Base-by-base conservation (phyloP, 108 stramenopile species). In the Skeletonema costatum region DNA sequence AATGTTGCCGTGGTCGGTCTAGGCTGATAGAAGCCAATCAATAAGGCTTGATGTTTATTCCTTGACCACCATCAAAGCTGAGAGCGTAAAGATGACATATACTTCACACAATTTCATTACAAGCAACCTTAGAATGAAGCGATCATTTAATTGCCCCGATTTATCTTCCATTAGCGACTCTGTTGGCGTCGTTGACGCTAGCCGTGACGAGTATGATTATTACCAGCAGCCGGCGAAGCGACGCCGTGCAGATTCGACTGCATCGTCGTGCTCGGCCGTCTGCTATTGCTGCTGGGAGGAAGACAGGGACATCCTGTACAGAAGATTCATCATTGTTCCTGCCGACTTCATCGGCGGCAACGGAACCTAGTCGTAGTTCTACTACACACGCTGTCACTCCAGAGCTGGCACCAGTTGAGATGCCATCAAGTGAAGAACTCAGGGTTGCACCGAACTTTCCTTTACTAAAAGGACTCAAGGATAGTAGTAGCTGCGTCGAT, bases 251-350 rank as follows among this genome's bases (percentile, higher is more conserved):
- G 53, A 56, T 25, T 56, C 53, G 25, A 56, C 25, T 56, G 25
- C 25, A 10, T 56, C 53, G 25, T 56, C 53, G 7, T 56, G 53
- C 9, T 56, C 53, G 2, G 53, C 53, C 53, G 53, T 56, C 53
- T 56, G 53, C n/a, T 25, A 25, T 56, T 56, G 53, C 53, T 56
- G 53, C 53, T 56, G 53, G 53, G 53, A 56, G 53, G 53, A 25
- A 56, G 53, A 56, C 25, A 25, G 53, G 53, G 2, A 56, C 53
- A 10, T 56, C 53, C 2, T 56, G 53, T 56, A 56, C 6, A 56
- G 53, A 56, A 25, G 25, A 25, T 0, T 25, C 25, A 29, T 56
- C 53, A n/a, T 56, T 25, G 21, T 56, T 56, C 53, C 53, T 56
- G 25, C 53, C 53, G 53, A 2, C 21, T 29, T 29, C 44, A 0